phyloP scores from a whole-genome alignment of 345 rosid genomes.

The Theobroma cacao region DNA sequence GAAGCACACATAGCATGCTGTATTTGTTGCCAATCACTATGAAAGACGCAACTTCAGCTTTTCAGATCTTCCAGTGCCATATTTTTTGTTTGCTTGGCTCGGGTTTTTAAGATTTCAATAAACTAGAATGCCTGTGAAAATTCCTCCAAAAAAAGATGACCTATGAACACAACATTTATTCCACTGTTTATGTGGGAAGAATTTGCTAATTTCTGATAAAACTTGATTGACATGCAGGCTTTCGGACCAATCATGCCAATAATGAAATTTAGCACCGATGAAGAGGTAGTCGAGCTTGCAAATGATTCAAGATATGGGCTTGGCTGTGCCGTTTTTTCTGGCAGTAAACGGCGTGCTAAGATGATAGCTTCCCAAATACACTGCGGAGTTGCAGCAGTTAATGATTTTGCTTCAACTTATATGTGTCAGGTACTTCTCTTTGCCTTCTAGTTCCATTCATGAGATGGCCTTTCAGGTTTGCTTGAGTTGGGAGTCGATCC shows the following conservation, averaged over 20 bases:
- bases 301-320: slow-evolving; percentile 94
- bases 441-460: neutral
- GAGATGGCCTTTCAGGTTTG: neutral
- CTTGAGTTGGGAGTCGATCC: neutral
- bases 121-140: too few relatives aligned
- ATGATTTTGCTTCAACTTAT: slow-evolving; percentile 86
- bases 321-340: slow-evolving; percentile 93
- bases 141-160: neutral
- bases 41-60: neutral
- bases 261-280: slow-evolving; percentile 87
- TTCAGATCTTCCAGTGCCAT: neutral
- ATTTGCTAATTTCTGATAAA: slow-evolving; percentile 5
- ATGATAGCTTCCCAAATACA: slow-evolving; percentile 80
- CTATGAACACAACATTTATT: neutral
- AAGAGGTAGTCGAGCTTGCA: slow-evolving; percentile 84
- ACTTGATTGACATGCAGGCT: slow-evolving; percentile 48
- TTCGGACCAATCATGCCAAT: slow-evolving; percentile 99
- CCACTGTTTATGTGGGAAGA: neutral
- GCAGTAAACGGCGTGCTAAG: slow-evolving; percentile 73
- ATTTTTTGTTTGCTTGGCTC: neutral
- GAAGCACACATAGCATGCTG: neutral
- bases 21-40: neutral
- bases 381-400: slow-evolving; percentile 88
- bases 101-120: neutral
- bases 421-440: slow-evolving; percentile 83